Evolutionary conservation across 192 early-diverging fungal genomes (phyloP), one percentile per base, ranked within the genome.

Genomic region (Rhizophagus prolifer): DNA sequence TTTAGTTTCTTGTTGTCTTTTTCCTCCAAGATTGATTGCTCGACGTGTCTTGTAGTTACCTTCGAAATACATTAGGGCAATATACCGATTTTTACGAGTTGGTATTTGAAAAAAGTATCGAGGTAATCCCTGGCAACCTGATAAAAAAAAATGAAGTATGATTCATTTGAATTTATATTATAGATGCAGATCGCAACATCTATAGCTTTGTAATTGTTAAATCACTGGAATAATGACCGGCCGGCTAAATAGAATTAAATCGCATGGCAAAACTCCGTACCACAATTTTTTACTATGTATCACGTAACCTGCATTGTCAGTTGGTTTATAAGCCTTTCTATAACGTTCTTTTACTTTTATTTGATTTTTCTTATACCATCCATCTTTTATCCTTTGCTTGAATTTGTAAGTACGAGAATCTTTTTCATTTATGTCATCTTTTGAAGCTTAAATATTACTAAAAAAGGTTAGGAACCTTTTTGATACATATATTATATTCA

Each of bases 21-120:
- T 82, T 0, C 95, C 94, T 65, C 95, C 96, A 44, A 98, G 86
- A 74, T 92, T 95, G 72, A 97, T 97, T 58, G 88, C 86, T 23
- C 91, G 84, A 63, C 88, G 88, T 41, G 84, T 70, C 82, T 91
- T 94, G 80, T 89, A 93, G 77, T 92, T 90, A 26, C 95, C 95
- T 70, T 94, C 92, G 79, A 97, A 97, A 9, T 41, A n/a, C 65
- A 67, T 67, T 64, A 16, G 26, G 30, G 6, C 9, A 63, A 63
- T 9, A 63, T 63, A 5, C 4, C 26, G 14, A 2, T 54, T 54
- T 50, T 50, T 50, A 16, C 14, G 9, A 9, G 38, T 44, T 44
- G 1, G 6, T 44, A 44, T 12, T 54, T 54, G 12, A 21, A 16
- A 54, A 54, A 21, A 54, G 6, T 21, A 7, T 54, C 7, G 36